A percentile compares a stretch with the other conserved stretches of the same genome.
phyloP scores from a whole-genome alignment of 208 protist genomes.

The Crithidia sp. region DNA sequence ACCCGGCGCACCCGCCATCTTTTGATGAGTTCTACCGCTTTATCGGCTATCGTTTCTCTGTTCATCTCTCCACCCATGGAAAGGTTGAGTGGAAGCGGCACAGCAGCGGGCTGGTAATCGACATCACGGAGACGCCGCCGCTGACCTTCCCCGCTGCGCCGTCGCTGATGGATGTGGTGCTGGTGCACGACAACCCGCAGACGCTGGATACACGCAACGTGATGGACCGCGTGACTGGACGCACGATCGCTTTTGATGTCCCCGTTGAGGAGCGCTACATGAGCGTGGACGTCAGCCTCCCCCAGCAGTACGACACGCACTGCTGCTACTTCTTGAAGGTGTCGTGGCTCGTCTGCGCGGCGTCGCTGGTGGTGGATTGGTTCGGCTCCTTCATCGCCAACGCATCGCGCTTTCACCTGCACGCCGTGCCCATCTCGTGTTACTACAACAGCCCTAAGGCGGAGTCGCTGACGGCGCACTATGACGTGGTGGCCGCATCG shows the following conservation, averaged over 20 bases:
- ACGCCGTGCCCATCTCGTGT: conserved; percentile 62
- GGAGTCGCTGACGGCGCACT: conserved; percentile 39
- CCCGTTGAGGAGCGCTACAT: conserved; percentile 65
- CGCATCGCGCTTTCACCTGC: conserved; percentile 62
- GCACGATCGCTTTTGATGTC: conserved; percentile 52
- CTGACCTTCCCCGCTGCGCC: conserved; percentile 25
- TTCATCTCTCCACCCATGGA: conserved; percentile 48
- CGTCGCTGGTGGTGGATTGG: conserved; percentile 77
- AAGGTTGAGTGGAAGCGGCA: conserved; percentile 53
- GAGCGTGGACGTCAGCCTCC: conserved; percentile 67
- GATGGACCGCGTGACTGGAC: conserved; percentile 64
- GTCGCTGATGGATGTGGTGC: conserved; percentile 54
- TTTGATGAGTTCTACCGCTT: conserved; percentile 75
- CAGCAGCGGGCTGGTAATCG: conserved; percentile 25
- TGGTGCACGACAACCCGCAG: conserved; percentile 54
- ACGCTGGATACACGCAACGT: conserved; percentile 49
- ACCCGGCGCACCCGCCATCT: conserved; percentile 43
- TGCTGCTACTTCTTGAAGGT: conserved; percentile 76
- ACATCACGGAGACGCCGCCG: conserved; percentile 32
- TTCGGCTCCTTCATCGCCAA: conserved; percentile 69
- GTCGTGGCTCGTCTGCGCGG: conserved; percentile 77
- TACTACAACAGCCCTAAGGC: conserved; percentile 43
- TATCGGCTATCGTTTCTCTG: conserved; percentile 72
- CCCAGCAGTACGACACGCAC: conserved; percentile 50
- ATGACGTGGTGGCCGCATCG: conserved; percentile 43